Evolutionary conservation across 2,329 filamentous ascomycete genomes (phyloP).

Genomic region (Stylonectria norvegica): DNA sequence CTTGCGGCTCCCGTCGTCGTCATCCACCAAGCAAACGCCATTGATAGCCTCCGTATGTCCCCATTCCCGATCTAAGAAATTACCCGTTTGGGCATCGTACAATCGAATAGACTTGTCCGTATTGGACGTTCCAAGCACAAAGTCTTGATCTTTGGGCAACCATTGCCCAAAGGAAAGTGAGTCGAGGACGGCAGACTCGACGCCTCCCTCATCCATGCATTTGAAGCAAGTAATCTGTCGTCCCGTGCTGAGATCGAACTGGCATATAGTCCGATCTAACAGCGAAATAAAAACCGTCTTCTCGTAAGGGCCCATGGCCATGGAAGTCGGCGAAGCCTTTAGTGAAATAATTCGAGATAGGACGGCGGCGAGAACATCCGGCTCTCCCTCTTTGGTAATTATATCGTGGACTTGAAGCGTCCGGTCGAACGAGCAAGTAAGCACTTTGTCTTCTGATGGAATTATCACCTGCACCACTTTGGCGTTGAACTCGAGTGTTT

Average conservation of each 20-base stretch:
- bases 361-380: constrained; percentile 69
- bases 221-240: constrained; percentile 73
- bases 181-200: constrained; percentile 79
- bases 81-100: constrained; percentile 75
- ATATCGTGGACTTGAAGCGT: constrained; percentile 81
- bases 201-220: constrained; percentile 73
- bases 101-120: constrained; percentile 93
- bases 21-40: constrained; percentile 70
- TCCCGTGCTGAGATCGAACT: constrained; percentile 64
- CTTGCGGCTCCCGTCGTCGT: constrained; percentile 51
- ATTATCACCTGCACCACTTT: constrained; percentile 73
- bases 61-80: constrained; percentile 83
- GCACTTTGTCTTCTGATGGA: constrained; percentile 69
- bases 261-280: constrained; percentile 57
- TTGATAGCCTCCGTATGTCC: constrained; percentile 94
- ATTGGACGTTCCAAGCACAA: constrained; percentile 84
- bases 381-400: constrained; percentile 63
- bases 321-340: constrained; percentile 83
- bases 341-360: constrained; percentile 74
- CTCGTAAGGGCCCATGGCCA: constrained; percentile 65
- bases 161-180: constrained; percentile 65
- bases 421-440: constrained; percentile 86
- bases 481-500: constrained; percentile 90
- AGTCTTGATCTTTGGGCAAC: constrained; percentile 53
- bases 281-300: constrained; percentile 57